Evolutionary conservation across 352 stramenopile genomes (phyloP).

Genomic region (Globisporangium nodosum): DNA sequence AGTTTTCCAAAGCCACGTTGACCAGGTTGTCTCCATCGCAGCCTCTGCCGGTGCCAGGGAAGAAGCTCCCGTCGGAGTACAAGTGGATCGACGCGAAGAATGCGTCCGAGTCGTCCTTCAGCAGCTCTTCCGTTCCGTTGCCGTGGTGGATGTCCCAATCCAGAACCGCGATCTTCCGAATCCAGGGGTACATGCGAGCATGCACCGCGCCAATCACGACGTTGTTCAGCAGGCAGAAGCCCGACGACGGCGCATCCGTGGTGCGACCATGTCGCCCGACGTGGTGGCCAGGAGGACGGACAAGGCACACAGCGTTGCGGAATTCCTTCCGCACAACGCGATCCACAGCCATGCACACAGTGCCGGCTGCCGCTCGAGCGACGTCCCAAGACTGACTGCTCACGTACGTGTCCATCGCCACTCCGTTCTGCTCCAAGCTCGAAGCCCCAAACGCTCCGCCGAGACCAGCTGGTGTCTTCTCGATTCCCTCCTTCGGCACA

Average conservation of each 20-base stretch:
- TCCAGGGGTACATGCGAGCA: slow-evolving; percentile 87
- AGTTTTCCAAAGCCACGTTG: slow-evolving; percentile 78
- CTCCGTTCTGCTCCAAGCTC: slow-evolving; percentile 52
- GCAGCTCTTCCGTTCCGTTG: slow-evolving; percentile 96
- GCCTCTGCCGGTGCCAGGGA: slow-evolving; percentile 67
- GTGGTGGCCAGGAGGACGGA: slow-evolving; percentile 92
- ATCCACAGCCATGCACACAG: slow-evolving; percentile 76
- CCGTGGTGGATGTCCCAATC: slow-evolving; percentile 99
- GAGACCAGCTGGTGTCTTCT: slow-evolving; percentile 38
- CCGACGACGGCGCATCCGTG: slow-evolving; percentile 68
- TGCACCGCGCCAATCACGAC: slow-evolving; percentile 98
- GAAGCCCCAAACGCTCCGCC: slow-evolving; percentile 67
- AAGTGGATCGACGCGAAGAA: slow-evolving; percentile 85
- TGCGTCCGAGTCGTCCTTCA: slow-evolving; percentile 71
- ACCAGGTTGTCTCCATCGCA: slow-evolving; percentile 54
- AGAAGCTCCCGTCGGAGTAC: slow-evolving; percentile 71
- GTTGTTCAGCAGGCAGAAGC: slow-evolving; percentile 99
- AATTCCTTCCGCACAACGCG: slow-evolving; percentile 75
- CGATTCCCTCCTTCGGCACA: slow-evolving; percentile 24
- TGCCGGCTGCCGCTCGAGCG: slow-evolving; percentile 68
- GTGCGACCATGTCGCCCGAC: slow-evolving; percentile 76
- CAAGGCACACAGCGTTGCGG: slow-evolving; percentile 80
- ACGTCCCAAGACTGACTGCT: slow-evolving; percentile 84
- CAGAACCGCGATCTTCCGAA: slow-evolving; percentile 94
- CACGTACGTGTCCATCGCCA: slow-evolving; percentile 82